These are phyloP conservation scores for Scolecobasidium constrictum DNA, from an alignment of 2,329 filamentous ascomycete species.

Conservation along the genomic window DNA sequence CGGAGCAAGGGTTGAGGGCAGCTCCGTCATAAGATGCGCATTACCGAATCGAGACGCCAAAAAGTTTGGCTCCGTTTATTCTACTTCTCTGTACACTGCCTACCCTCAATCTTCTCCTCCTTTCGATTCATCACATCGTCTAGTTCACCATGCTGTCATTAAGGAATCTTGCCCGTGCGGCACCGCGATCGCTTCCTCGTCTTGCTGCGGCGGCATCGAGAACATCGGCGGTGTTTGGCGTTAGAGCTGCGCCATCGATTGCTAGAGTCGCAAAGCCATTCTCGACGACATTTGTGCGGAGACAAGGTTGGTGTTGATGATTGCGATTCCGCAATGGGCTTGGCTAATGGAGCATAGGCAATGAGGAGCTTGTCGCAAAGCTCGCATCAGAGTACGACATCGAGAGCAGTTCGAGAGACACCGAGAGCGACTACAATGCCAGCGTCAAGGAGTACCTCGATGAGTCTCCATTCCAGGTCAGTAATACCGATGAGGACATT, in stretches of 20 bases:
- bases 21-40: not conserved
- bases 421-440: constrained; percentile 55
- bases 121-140: not conserved
- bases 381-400: constrained; percentile 73
- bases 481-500: constrained; percentile 3
- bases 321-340: not conserved
- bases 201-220: constrained; percentile 21
- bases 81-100: not conserved
- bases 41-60: not conserved
- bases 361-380: constrained; percentile 77
- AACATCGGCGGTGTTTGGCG: constrained; percentile 3
- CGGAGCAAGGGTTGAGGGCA: not conserved
- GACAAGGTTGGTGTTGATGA: constrained; percentile 1
- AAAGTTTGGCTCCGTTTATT: not conserved
- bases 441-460: constrained; percentile 82
- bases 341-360: constrained; percentile 20
- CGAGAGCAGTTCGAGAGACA: constrained; percentile 69
- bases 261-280: constrained; percentile 22
- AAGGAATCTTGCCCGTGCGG: constrained; percentile 32
- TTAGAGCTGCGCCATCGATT: not conserved
- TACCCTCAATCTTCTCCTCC: not conserved
- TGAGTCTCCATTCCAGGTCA: constrained; percentile 70
- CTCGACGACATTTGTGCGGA: constrained; percentile 26
- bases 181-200: constrained; percentile 31
- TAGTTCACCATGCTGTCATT: constrained; percentile 30